Percentiles rank a stretch among this genome's conserved stretches.
phyloP scores from a whole-genome alignment of 2,329 filamentous ascomycete genomes.

The Nigrospora oryzae region DNA sequence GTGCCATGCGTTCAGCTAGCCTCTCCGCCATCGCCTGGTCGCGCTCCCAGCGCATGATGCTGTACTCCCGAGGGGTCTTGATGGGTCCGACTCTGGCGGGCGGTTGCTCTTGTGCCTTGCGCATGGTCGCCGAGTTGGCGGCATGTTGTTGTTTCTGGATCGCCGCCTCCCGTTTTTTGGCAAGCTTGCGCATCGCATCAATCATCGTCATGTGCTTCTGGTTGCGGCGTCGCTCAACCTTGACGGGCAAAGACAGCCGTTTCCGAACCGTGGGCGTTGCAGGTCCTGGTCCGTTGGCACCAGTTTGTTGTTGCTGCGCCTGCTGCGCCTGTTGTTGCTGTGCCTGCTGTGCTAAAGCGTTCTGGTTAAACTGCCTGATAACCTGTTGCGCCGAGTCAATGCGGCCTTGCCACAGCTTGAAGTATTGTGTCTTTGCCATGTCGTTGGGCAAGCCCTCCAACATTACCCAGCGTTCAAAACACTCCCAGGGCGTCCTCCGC shows the following conservation, averaged over 20 bases:
- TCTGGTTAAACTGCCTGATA: conserved; percentile 45
- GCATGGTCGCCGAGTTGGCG: conserved; percentile 65
- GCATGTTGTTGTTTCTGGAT: conserved; percentile 83
- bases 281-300: conserved; percentile 18
- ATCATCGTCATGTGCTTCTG: conserved; percentile 83
- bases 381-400: conserved; percentile 51
- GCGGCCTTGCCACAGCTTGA: conserved; percentile 60
- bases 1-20: conserved; percentile 50
- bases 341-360: conserved; percentile 27
- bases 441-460: conserved; percentile 85
- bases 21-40: conserved; percentile 61
- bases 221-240: conserved; percentile 79
- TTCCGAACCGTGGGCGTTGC: conserved; percentile 47
- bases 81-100: conserved; percentile 36
- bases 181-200: conserved; percentile 90
- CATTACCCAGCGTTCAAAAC: conserved; percentile 93
- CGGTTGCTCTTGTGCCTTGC: conserved; percentile 66
- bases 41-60: conserved; percentile 77
- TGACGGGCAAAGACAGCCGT: conserved; percentile 68
- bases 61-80: conserved; percentile 87
- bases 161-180: conserved; percentile 83
- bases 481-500: conserved; percentile 93
- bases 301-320: conserved; percentile 19
- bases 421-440: conserved; percentile 93
- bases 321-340: conserved; percentile 17